Percentiles rank a stretch among this genome's conserved stretches.
These are phyloP conservation scores for Isatis lusitanica DNA, from an alignment of 441 rosid species.

Conservation along the genomic window DNA sequence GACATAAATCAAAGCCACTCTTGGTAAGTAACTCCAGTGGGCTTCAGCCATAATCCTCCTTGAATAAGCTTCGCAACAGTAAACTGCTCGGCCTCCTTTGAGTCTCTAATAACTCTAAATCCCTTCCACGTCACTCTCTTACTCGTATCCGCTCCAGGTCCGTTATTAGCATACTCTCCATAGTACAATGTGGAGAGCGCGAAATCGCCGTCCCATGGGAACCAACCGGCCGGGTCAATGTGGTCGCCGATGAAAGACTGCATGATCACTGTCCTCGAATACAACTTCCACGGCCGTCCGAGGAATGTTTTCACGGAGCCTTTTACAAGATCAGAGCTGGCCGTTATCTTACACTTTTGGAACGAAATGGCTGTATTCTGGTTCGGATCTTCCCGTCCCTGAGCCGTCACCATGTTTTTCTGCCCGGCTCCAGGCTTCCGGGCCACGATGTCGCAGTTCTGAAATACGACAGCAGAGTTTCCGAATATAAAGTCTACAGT, in stretches of 20 bases:
- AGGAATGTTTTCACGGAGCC: constrained; percentile 43
- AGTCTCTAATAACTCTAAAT: constrained; percentile 46
- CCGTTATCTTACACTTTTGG: constrained; percentile 54
- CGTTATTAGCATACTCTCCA: constrained; percentile 63
- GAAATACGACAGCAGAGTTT: constrained; percentile 60
- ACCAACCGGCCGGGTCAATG: constrained; percentile 69
- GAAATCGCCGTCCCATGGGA: constrained; percentile 52
- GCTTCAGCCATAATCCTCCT: constrained; percentile 62
- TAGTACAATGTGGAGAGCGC: constrained; percentile 66
- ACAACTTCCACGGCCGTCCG: constrained; percentile 69
- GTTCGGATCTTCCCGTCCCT: constrained; percentile 58
- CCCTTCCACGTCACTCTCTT: constrained; percentile 69
- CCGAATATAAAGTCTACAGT: constrained; percentile 73
- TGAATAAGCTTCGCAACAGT: constrained; percentile 67
- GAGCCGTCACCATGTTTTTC: constrained; percentile 68
- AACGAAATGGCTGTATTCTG: constrained; percentile 67
- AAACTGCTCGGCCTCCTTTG: constrained; percentile 55
- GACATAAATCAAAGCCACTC: constrained; percentile 46
- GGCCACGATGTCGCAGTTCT: constrained; percentile 52
- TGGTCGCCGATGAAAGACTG: constrained; percentile 56
- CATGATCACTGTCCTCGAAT: constrained; percentile 62
- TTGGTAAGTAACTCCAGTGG: constrained; percentile 58
- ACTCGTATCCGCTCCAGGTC: constrained; percentile 62
- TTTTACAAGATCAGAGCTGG: constrained; percentile 61
- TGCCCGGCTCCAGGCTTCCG: constrained; percentile 54